These are phyloP conservation scores for Diaporthe sp. DNA, from an alignment of 2,329 filamentous ascomycete species.

Conservation along the genomic window DNA sequence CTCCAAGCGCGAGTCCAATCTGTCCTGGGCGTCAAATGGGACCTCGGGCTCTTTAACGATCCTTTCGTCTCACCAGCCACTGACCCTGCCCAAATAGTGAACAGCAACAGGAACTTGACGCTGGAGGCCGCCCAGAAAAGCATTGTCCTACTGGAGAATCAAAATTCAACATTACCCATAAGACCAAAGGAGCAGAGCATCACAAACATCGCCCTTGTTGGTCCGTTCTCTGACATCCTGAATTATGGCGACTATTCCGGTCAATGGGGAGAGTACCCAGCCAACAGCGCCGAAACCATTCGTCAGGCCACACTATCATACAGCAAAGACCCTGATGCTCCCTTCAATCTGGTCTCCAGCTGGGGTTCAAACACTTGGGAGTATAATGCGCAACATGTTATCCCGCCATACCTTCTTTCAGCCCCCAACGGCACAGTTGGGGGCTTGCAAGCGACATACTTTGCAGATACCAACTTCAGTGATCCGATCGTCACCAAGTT, in stretches of 20 bases:
- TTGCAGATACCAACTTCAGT: constrained; percentile 55
- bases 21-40: constrained; percentile 58
- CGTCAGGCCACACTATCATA: constrained; percentile 53
- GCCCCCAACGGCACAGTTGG: constrained; percentile 51
- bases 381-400: constrained; percentile 59
- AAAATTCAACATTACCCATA: constrained; percentile 55
- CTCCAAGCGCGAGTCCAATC: constrained; percentile 54
- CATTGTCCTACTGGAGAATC: constrained; percentile 59
- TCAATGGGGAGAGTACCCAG: constrained; percentile 57
- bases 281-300: constrained; percentile 55
- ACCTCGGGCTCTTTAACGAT: constrained; percentile 57
- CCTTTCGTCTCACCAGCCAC: constrained; percentile 53
- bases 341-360: constrained; percentile 54
- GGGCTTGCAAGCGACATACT: constrained; percentile 58
- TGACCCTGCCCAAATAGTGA: constrained; percentile 53
- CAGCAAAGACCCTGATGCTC: constrained; percentile 43
- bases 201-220: constrained; percentile 56
- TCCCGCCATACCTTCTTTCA: constrained; percentile 58
- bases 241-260: constrained; percentile 62
- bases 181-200: constrained; percentile 48
- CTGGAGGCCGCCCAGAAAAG: constrained; percentile 59
- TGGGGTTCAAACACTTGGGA: constrained; percentile 61
- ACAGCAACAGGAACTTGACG: constrained; percentile 52
- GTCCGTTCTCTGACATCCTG: constrained; percentile 57
- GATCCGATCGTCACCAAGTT: constrained; percentile 48